Percentiles rank a stretch among this genome's conserved stretches.
Conservation (phyloP, 2,329 filamentous ascomycete genomes). For the Pyrenochaeta sp. region DNA sequence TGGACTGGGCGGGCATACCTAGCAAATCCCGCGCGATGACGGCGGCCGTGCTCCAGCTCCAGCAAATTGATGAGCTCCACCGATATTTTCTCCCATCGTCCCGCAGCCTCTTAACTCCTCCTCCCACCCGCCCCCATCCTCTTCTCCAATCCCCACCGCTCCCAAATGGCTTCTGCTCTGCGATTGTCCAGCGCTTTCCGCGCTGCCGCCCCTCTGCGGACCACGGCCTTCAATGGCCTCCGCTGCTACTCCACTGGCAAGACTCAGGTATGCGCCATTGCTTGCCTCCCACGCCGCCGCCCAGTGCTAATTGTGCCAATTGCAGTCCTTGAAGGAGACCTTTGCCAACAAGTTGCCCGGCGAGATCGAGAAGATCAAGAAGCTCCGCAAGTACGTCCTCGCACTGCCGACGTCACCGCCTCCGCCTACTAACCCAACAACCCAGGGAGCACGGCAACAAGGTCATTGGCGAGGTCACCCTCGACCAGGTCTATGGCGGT, state of each 20-base stretch:
- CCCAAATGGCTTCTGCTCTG: conserved; percentile 79
- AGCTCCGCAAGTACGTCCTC: conserved; percentile 80
- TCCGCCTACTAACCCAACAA: conserved; percentile 38
- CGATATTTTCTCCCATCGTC: conserved; percentile 36
- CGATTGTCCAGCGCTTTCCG: conserved; percentile 84
- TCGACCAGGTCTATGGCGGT: conserved; percentile 99
- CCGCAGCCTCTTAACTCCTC: conserved; percentile 37
- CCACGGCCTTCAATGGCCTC: conserved; percentile 79
- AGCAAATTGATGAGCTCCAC: conserved; percentile 18
- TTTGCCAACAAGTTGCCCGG: conserved; percentile 95
- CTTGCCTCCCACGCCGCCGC: conserved; percentile 6
- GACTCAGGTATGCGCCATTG: conserved; percentile 70
- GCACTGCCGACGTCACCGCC: conserved; percentile 10
- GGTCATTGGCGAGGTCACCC: conserved; percentile 95
- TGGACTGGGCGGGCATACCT: no score
- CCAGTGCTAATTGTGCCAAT: conserved; percentile 36
- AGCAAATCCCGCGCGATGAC: conserved; percentile 15
- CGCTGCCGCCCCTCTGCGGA: conserved; percentile 70
- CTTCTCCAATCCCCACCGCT: conserved; percentile 41
- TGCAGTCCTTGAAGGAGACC: conserved; percentile 93
- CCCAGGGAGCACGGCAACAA: conserved; percentile 90
- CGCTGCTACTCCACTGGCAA: conserved; percentile 91
- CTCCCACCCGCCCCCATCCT: conserved; percentile 43
- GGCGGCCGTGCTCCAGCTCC: conserved; percentile 11
- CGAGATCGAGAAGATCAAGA: conserved; percentile 99